Conservation (phyloP, 345 rosid species). For the Rhodamnia argentea region DNA sequence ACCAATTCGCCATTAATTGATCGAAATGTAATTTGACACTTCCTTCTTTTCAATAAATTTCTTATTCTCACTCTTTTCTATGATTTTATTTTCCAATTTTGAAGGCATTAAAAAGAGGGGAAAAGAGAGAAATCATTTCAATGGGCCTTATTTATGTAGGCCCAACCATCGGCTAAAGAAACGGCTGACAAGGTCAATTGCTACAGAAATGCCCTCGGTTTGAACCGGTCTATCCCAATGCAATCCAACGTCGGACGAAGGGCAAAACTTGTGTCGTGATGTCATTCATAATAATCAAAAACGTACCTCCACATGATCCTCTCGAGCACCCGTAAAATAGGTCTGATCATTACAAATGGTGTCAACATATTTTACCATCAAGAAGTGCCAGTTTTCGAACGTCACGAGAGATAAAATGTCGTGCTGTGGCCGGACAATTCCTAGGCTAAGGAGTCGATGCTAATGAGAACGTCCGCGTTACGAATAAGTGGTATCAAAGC, state of each 20-base stretch:
- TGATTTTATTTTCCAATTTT: background rate
- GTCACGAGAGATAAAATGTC: background rate
- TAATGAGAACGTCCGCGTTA: too few species aligned
- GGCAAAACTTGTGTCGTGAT: background rate
- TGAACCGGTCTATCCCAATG: too few species aligned
- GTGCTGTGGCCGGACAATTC: background rate
- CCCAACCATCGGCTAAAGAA: background rate
- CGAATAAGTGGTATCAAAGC: too few species aligned
- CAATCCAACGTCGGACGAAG: too few species aligned
- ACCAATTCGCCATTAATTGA: background rate
- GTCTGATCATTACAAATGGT: too few species aligned
- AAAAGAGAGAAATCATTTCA: background rate
- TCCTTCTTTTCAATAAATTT: background rate
- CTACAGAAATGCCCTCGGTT: too few species aligned
- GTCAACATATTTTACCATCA: too few species aligned
- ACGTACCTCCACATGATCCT: background rate
- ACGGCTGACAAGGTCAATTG: background rate
- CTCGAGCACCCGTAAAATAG: too few species aligned
- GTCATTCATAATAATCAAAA: background rate
- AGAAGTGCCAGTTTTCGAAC: too few species aligned
- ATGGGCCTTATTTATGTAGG: background rate
- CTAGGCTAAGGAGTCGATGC: too few species aligned
- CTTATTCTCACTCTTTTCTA: background rate
- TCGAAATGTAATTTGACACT: background rate
- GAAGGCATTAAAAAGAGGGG: background rate